Percentiles rank a stretch among this genome's conserved stretches.
Evolutionary conservation across 192 early-diverging fungal genomes (phyloP).

Genomic region (Kickxella alabastrina): DNA sequence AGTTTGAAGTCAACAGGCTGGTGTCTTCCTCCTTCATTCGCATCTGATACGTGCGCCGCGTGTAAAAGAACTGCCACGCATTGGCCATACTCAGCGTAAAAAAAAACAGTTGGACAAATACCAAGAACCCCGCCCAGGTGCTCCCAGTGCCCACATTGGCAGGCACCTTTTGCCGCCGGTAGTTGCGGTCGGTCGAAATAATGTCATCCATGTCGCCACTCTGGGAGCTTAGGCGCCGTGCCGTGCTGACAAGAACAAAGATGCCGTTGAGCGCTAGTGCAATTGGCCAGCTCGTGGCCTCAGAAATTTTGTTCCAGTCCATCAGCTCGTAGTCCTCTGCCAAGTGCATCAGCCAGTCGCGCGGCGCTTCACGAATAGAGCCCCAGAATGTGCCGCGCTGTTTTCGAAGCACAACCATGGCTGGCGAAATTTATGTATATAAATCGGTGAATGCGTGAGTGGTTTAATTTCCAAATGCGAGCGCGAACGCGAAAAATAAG

Average conservation of each 20-base stretch:
- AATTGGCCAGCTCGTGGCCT: slow-evolving; percentile 50
- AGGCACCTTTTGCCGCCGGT: slow-evolving; percentile 5
- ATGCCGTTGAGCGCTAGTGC: slow-evolving; percentile 37
- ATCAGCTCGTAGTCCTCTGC: slow-evolving; percentile 50
- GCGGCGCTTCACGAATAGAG: slow-evolving; percentile 29
- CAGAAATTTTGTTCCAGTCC: slow-evolving; percentile 43
- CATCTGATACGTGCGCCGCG: slow-evolving; percentile 38
- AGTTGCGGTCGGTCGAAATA: slow-evolving; percentile 13
- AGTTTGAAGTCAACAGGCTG: slow-evolving; percentile 17
- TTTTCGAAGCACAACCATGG: slow-evolving; percentile 34
- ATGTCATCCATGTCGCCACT: slow-evolving; percentile 15
- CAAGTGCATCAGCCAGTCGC: slow-evolving; percentile 44
- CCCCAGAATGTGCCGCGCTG: slow-evolving; percentile 36
- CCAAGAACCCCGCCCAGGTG: slow-evolving; percentile 15
- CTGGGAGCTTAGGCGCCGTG: slow-evolving; percentile 20
- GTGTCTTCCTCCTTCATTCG: slow-evolving; percentile 22
- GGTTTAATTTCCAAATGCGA: too few species aligned
- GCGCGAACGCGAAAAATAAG: too few species aligned
- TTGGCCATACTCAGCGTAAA: slow-evolving; percentile 36
- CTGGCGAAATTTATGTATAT: too few species aligned
- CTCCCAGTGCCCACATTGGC: background rate
- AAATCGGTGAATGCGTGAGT: too few species aligned
- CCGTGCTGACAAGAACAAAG: slow-evolving; percentile 25
- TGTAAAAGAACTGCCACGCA: slow-evolving; percentile 27
- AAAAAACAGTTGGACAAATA: slow-evolving; percentile 22